Percentiles rank a stretch among this genome's conserved stretches.
phyloP scores from a whole-genome alignment of 2,329 filamentous ascomycete genomes.

The Fusarium setosum region DNA sequence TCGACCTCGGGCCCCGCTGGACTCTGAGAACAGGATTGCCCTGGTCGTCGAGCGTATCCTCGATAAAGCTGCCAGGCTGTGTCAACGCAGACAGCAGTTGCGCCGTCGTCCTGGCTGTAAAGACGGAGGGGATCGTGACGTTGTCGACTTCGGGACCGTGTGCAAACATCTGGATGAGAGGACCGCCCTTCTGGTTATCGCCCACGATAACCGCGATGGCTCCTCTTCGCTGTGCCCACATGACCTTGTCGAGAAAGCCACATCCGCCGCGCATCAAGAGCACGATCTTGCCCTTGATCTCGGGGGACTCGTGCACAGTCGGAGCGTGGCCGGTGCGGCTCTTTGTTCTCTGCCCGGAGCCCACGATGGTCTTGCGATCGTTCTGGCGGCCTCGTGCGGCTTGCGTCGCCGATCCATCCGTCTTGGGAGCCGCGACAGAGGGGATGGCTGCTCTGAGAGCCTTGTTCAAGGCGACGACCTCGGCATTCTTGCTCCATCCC shows the following conservation, averaged over 20 bases:
- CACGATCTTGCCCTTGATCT: slow-evolving; percentile 94
- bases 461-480: slow-evolving; percentile 57
- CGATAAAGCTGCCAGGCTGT: slow-evolving; percentile 73
- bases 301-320: slow-evolving; percentile 88
- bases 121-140: slow-evolving; percentile 91
- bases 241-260: slow-evolving; percentile 95
- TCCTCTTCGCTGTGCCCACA: slow-evolving; percentile 94
- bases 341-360: slow-evolving; percentile 50
- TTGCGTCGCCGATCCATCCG: slow-evolving; percentile 39
- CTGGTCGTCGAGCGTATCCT: slow-evolving; percentile 70
- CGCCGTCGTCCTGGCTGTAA: slow-evolving; percentile 94
- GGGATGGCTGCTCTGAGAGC: slow-evolving; percentile 47
- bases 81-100: slow-evolving; percentile 91
- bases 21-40: slow-evolving; percentile 66
- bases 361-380: slow-evolving; percentile 46
- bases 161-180: slow-evolving; percentile 98
- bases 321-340: slow-evolving; percentile 82
- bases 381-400: slow-evolving; percentile 48
- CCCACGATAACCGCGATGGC: slow-evolving; percentile 92
- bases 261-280: slow-evolving; percentile 92
- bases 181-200: slow-evolving; percentile 89
- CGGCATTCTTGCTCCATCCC: slow-evolving; percentile 78
- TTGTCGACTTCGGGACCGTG: slow-evolving; percentile 90
- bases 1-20: slow-evolving; percentile 57
- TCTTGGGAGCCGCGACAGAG: slow-evolving; percentile 31